Percentiles rank a stretch among this genome's conserved stretches.
phyloP scores from a whole-genome alignment of 108 stramenopile species.

The Stephanodiscus triporus region DNA sequence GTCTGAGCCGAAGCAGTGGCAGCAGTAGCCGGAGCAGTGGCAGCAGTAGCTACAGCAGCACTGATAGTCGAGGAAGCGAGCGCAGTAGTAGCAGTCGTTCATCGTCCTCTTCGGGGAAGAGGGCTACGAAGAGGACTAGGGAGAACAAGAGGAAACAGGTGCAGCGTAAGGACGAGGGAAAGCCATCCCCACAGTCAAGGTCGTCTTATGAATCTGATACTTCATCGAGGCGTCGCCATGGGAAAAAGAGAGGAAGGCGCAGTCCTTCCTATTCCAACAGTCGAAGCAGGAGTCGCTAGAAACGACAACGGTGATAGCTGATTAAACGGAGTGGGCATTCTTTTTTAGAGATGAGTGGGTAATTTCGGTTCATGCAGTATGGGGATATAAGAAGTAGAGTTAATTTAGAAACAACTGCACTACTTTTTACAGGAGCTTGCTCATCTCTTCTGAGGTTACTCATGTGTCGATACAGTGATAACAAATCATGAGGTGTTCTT shows the following conservation, averaged over 20 bases:
- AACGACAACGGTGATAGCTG: not conserved
- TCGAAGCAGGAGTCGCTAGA: conserved; percentile 22
- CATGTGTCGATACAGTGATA: too few relatives aligned
- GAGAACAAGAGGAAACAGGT: conserved; percentile 9
- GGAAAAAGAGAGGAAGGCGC: conserved; percentile 4
- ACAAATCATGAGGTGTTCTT: too few relatives aligned
- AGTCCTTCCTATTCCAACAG: conserved; percentile 23
- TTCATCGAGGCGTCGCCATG: conserved; percentile 5
- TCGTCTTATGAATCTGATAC: conserved; percentile 11
- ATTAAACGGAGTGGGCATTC: too few relatives aligned
- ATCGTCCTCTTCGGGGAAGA: not conserved
- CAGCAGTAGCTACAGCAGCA: conserved; percentile 10
- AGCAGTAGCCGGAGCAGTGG: conserved; percentile 20
- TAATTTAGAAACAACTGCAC: too few relatives aligned
- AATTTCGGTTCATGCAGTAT: too few relatives aligned
- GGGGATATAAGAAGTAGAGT: too few relatives aligned
- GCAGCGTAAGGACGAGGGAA: conserved; percentile 2
- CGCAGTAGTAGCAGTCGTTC: conserved; percentile 15
- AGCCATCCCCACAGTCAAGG: not conserved
- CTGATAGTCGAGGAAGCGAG: conserved; percentile 13
- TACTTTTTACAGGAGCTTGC: too few relatives aligned
- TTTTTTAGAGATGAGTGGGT: not conserved
- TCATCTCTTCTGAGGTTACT: too few relatives aligned
- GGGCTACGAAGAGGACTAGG: not conserved
- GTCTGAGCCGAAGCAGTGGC: conserved; percentile 12